Conservation (phyloP, 441 rosid genomes). For the Geranium incanum region DNA sequence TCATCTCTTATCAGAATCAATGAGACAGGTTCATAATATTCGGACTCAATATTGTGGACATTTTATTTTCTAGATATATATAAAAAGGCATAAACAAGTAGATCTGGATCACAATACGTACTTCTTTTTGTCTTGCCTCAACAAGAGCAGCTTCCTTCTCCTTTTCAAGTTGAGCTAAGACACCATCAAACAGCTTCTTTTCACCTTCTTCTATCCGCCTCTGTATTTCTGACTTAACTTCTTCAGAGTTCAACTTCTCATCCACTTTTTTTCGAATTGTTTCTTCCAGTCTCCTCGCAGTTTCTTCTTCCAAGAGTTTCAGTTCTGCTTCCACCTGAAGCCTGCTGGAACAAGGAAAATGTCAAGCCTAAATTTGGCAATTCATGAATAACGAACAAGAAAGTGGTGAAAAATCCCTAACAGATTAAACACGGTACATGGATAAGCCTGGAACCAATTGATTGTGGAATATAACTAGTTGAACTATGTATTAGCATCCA, state of each 20-base stretch:
- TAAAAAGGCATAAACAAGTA: neutral
- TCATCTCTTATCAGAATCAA: too few species aligned
- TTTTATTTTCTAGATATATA: neutral
- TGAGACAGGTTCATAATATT: neutral
- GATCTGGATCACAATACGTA: conserved; percentile 15
- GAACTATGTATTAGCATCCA: conserved; percentile 73
- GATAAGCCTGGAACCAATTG: conserved; percentile 53
- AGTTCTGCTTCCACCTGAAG: conserved; percentile 83
- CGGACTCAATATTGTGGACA: neutral
- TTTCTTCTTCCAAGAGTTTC: conserved; percentile 88
- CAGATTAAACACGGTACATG: conserved; percentile 61
- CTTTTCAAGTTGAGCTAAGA: conserved; percentile 66
- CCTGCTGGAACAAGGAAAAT: conserved; percentile 43
- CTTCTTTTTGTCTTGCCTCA: conserved; percentile 78
- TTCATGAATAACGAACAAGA: conserved; percentile 14
- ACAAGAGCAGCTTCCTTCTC: conserved; percentile 64
- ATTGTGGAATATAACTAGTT: conserved; percentile 62
- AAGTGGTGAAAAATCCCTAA: conserved; percentile 17
- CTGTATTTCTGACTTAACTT: conserved; percentile 58
- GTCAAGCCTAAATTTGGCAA: conserved; percentile 37
- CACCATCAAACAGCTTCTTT: conserved; percentile 60
- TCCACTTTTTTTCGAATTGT: conserved; percentile 65
- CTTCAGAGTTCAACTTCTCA: conserved; percentile 70
- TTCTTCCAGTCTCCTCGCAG: conserved; percentile 75
- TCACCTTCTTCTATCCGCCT: conserved; percentile 66